phyloP scores from a whole-genome alignment of 2,329 filamentous ascomycete species.

The Neonectria magnoliae region DNA sequence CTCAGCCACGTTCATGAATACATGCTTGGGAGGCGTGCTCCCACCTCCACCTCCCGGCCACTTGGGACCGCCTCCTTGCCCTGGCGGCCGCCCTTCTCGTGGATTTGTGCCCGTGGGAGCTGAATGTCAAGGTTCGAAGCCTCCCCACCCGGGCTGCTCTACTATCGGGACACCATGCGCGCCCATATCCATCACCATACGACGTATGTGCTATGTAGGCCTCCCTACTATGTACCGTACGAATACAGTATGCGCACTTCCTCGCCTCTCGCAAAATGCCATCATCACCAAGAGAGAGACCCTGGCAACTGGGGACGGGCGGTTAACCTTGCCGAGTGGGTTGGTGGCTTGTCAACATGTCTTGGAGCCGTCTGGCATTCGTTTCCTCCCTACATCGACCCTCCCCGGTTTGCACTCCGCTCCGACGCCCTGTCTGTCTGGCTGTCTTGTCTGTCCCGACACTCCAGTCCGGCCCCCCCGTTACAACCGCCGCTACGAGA shows the following conservation, averaged over 20 bases:
- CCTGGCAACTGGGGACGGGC: background rate
- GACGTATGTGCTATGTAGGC: too few relatives aligned
- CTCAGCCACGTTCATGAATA: constrained; percentile 1
- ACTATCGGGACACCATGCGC: background rate
- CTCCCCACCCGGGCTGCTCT: background rate
- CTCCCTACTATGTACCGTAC: too few relatives aligned
- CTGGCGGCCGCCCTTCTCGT: background rate
- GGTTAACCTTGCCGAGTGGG: background rate
- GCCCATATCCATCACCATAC: background rate
- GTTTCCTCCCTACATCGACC: background rate
- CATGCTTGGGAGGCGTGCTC: background rate
- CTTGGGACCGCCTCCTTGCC: background rate
- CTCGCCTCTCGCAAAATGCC: background rate
- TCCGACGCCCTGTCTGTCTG: background rate
- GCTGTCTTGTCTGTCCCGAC: background rate
- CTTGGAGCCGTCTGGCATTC: background rate
- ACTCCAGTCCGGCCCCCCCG: background rate
- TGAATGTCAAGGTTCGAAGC: background rate
- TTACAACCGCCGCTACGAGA: background rate
- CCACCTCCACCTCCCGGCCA: background rate
- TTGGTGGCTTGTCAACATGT: background rate
- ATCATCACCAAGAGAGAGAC: background rate
- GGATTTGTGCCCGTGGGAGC: too few relatives aligned
- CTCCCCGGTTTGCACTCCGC: background rate
- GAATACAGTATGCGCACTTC: background rate